These are phyloP conservation scores for Aspergillus sp. DNA, from an alignment of 2,329 filamentous ascomycete species.

Conservation along the genomic window DNA sequence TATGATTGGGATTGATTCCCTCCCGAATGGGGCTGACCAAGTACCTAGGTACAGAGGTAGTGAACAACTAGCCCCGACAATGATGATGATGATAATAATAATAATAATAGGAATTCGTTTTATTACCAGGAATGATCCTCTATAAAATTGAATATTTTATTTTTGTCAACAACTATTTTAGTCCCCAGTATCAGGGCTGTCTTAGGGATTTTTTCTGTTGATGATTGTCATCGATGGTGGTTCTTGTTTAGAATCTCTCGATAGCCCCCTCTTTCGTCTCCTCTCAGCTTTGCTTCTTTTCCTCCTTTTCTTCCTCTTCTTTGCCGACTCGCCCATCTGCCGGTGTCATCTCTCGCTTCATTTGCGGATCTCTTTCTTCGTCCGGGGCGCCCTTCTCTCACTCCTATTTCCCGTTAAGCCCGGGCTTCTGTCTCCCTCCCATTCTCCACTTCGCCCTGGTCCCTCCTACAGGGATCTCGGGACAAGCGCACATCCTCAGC, in stretches of 20 bases:
- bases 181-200: background rate
- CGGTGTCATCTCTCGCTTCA: constrained; percentile 4
- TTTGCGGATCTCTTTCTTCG: constrained; percentile 2
- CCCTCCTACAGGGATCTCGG: constrained; percentile 7
- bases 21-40: background rate
- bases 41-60: no score
- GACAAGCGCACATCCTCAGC: constrained; percentile 6
- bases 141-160: background rate
- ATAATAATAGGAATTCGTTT: background rate
- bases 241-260: constrained; percentile 2
- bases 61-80: no score
- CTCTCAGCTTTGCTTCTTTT: constrained; percentile 1
- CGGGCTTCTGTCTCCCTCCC: background rate
- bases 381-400: background rate
- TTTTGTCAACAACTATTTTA: background rate
- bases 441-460: constrained; percentile 4
- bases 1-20: background rate
- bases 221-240: constrained; percentile 8
- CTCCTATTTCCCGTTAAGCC: background rate
- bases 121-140: background rate
- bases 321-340: background rate
- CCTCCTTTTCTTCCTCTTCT: background rate
- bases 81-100: background rate
- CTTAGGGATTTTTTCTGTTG: constrained; percentile 4
- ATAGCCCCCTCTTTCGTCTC: background rate